Percentiles rank a stretch among this genome's conserved stretches.
Conservation (phyloP, 345 rosid genomes). For the Populus pruinosa region DNA sequence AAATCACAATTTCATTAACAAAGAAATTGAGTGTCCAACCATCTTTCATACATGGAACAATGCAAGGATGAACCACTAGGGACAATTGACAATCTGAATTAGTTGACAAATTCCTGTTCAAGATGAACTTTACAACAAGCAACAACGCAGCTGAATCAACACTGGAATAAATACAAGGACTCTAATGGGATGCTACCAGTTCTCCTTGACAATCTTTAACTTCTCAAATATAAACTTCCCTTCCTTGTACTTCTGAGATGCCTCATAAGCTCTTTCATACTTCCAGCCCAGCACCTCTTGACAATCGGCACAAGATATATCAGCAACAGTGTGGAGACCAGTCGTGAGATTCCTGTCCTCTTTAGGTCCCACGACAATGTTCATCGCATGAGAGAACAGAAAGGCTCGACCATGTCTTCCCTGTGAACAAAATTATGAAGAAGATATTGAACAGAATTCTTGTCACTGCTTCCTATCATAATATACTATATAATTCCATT, state of each 20-base stretch:
- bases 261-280: conserved; percentile 25
- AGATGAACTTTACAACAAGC: not conserved
- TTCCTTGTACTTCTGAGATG: conserved; percentile 27
- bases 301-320: conserved; percentile 22
- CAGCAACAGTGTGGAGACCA: conserved; percentile 30
- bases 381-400: conserved; percentile 30
- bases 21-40: conserved; percentile 4
- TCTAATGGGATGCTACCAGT: conserved; percentile 10
- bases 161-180: not conserved
- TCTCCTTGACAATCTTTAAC: conserved; percentile 21
- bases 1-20: conserved; percentile 16
- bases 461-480: not conserved
- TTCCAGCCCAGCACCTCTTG: conserved; percentile 26
- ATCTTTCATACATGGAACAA: conserved; percentile 7
- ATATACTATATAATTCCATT: not conserved
- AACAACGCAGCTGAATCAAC: not conserved
- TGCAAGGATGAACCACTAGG: conserved; percentile 13
- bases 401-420: conserved; percentile 29
- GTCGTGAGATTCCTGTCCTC: conserved; percentile 24
- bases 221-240: conserved; percentile 28
- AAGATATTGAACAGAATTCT: not conserved
- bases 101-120: not conserved
- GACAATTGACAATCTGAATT: conserved; percentile 14
- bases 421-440: conserved; percentile 4
- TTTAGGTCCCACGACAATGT: conserved; percentile 19